These are phyloP conservation scores for Epichloe amarillans DNA, from an alignment of 2,329 filamentous ascomycete species.

Conservation along the genomic window DNA sequence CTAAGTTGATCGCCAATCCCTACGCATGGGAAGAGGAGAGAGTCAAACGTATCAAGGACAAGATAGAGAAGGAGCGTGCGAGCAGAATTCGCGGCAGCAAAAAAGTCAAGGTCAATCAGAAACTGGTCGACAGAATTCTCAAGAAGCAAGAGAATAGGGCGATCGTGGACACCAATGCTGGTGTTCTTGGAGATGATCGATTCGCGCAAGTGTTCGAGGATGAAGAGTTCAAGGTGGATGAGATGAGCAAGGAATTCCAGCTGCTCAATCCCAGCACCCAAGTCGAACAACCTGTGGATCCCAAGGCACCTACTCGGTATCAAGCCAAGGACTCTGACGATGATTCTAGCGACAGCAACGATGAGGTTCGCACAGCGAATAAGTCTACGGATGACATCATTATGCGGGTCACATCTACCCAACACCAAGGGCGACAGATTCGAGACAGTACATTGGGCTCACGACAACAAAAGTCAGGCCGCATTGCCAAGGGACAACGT, in stretches of 20 bases:
- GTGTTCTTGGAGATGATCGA: slow-evolving; percentile 69
- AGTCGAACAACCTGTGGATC: slow-evolving; percentile 21
- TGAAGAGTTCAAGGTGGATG: slow-evolving; percentile 84
- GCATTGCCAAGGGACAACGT: slow-evolving; percentile 28
- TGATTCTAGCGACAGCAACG: slow-evolving; percentile 29
- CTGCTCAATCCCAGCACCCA: slow-evolving; percentile 77
- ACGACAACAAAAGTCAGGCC: slow-evolving; percentile 36
- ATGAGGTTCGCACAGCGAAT: slow-evolving; percentile 10
- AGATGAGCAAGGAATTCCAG: slow-evolving; percentile 75
- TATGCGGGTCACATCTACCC: slow-evolving; percentile 59
- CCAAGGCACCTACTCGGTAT: slow-evolving; percentile 23
- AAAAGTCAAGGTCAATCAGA: slow-evolving; percentile 94
- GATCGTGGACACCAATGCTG: slow-evolving; percentile 44
- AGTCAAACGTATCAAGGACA: slow-evolving; percentile 81
- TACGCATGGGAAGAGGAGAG: slow-evolving; percentile 89
- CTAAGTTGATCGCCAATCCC: slow-evolving; percentile 81
- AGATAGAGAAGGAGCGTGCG: slow-evolving; percentile 93
- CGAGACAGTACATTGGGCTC: slow-evolving; percentile 45
- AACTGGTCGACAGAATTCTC: slow-evolving; percentile 60
- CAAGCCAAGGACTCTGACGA: slow-evolving; percentile 29
- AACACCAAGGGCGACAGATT: slow-evolving; percentile 42
- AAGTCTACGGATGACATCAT: slow-evolving; percentile 27
- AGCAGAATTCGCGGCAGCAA: slow-evolving; percentile 87
- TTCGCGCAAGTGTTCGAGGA: slow-evolving; percentile 86
- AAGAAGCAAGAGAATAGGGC: slow-evolving; percentile 49